phyloP scores from a whole-genome alignment of 192 early-diverging fungal species.

The Jimgerdemannia flammicorona region DNA sequence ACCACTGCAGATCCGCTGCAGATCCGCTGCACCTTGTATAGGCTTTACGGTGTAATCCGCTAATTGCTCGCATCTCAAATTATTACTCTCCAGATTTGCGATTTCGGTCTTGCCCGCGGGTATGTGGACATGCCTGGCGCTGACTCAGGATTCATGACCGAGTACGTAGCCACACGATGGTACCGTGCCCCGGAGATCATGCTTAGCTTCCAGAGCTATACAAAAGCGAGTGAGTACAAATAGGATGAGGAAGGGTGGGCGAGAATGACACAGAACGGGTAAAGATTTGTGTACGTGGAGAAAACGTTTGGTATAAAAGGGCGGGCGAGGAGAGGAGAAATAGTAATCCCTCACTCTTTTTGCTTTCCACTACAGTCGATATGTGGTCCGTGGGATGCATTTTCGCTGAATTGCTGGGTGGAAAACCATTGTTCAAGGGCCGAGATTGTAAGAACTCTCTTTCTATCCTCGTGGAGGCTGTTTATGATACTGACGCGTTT shows the following conservation, averaged over 20 bases:
- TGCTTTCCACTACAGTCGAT: constrained; percentile 51
- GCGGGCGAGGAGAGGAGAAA: no score
- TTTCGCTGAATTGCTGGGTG: constrained; percentile 94
- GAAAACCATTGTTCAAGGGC: constrained; percentile 94
- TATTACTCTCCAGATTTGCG: constrained; percentile 74
- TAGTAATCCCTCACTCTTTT: background rate
- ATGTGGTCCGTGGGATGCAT: constrained; percentile 99
- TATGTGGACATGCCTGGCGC: constrained; percentile 76
- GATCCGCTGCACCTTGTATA: no score
- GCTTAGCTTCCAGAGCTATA: constrained; percentile 96
- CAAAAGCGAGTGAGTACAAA: constrained; percentile 81
- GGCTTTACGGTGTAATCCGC: no score
- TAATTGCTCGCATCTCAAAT: background rate
- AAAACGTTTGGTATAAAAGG: no score
- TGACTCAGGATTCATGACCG: constrained; percentile 95
- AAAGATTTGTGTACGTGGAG: no score
- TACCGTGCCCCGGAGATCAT: constrained; percentile 99
- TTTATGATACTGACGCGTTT: no score
- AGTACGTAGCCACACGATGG: constrained; percentile 99
- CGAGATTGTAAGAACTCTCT: constrained; percentile 71
- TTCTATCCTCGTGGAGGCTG: background rate
- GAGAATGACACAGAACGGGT: no score
- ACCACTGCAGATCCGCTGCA: no score
- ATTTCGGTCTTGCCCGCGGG: constrained; percentile 97
- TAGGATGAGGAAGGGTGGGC: background rate